phyloP scores from a whole-genome alignment of 345 rosid genomes.

The Noccaea caerulescens region DNA sequence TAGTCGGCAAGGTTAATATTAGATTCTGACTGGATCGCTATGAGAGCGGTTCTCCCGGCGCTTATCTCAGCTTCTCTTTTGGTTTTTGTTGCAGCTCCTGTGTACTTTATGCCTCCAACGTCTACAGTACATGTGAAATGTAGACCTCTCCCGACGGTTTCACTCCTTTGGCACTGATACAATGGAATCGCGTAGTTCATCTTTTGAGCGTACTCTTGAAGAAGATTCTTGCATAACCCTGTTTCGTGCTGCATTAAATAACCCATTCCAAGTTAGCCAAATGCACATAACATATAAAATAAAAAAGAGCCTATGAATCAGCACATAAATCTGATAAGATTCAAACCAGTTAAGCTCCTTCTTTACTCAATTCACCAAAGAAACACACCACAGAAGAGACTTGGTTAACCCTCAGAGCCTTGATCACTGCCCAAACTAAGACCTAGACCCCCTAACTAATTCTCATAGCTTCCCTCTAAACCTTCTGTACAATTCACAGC shows the following conservation, averaged over 20 bases:
- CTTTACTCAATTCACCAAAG: slow-evolving; percentile 12
- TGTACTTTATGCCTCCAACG: slow-evolving; percentile 81
- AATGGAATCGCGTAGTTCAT: slow-evolving; percentile 86
- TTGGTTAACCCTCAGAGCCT: not conserved
- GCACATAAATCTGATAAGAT: not conserved
- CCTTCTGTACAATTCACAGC: not conserved
- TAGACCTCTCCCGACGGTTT: slow-evolving; percentile 47
- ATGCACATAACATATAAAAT: not conserved
- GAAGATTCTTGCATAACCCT: slow-evolving; percentile 86
- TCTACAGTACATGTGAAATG: slow-evolving; percentile 69
- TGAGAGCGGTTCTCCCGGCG: slow-evolving; percentile 88
- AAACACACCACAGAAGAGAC: slow-evolving; percentile 1
- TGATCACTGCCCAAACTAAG: not conserved
- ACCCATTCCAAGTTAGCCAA: slow-evolving; percentile 32
- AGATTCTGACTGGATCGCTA: slow-evolving; percentile 62
- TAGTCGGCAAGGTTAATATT: slow-evolving; percentile 39
- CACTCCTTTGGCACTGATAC: slow-evolving; percentile 61
- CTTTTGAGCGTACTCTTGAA: slow-evolving; percentile 95
- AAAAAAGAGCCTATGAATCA: not conserved
- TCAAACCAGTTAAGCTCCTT: slow-evolving; percentile 3
- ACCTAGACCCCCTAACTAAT: not conserved
- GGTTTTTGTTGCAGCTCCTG: slow-evolving; percentile 72
- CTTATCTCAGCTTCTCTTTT: slow-evolving; percentile 91
- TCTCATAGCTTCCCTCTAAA: slow-evolving; percentile 11
- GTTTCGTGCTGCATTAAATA: slow-evolving; percentile 67